Conservation (phyloP, 73 alveolate genomes). For the Uronychia setigera region DNA sequence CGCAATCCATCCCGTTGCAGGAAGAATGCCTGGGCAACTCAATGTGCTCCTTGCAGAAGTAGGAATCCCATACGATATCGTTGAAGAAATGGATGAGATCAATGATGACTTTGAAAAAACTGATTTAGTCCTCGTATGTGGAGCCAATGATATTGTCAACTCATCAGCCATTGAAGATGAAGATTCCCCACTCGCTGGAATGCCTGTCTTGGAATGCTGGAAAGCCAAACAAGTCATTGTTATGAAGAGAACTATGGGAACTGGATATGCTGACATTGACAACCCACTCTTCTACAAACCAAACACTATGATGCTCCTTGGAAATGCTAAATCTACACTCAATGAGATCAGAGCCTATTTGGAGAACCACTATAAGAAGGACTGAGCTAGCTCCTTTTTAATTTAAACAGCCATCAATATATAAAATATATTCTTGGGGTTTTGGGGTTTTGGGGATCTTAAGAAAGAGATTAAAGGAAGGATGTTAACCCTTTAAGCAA, state of each 20-base stretch:
- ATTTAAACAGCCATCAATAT: too few relatives aligned
- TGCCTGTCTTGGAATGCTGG: slow-evolving; percentile 89
- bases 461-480: too few relatives aligned
- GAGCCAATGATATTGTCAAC: slow-evolving; percentile 86
- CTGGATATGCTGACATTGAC: slow-evolving; percentile 82
- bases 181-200: slow-evolving; percentile 80
- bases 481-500: too few relatives aligned
- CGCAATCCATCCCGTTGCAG: slow-evolving; percentile 93
- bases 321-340: too few relatives aligned
- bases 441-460: too few relatives aligned
- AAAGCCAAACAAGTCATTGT: slow-evolving; percentile 74
- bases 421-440: too few relatives aligned
- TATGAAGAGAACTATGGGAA: slow-evolving; percentile 67
- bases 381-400: too few relatives aligned
- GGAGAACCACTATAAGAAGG: too few relatives aligned
- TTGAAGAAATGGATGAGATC: slow-evolving; percentile 84
- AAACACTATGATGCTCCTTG: slow-evolving; percentile 66
- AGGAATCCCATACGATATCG: slow-evolving; percentile 82
- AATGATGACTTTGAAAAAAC: slow-evolving; percentile 80
- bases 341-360: too few relatives aligned
- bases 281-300: slow-evolving; percentile 82
- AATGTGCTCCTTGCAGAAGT: slow-evolving; percentile 89
- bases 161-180: slow-evolving; percentile 83
- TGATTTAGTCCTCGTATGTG: slow-evolving; percentile 77
- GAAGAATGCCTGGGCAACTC: slow-evolving; percentile 90